Conservation (phyloP, 2,329 filamentous ascomycete genomes). For the Aspergillus arachidicola region DNA sequence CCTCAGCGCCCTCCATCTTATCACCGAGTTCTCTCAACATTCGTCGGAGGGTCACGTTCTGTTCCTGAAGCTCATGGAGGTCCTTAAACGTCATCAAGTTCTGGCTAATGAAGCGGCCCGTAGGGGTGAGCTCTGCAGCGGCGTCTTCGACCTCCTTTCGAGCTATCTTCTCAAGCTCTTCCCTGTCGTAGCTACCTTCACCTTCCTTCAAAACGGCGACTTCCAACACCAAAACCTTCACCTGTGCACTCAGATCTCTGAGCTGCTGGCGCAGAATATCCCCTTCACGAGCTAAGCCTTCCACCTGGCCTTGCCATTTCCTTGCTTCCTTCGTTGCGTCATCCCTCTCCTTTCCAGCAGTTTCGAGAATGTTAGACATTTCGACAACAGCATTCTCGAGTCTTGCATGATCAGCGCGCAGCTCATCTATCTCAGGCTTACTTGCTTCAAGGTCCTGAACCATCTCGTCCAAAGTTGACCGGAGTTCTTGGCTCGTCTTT, state of each 20-base stretch:
- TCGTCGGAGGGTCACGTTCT: constrained; percentile 82
- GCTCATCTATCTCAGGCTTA: constrained; percentile 83
- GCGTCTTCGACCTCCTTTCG: constrained; percentile 74
- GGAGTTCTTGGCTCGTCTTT: constrained; percentile 72
- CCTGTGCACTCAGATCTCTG: constrained; percentile 84
- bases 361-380: constrained; percentile 81
- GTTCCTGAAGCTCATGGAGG: constrained; percentile 78
- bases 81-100: constrained; percentile 89
- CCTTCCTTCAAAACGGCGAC: constrained; percentile 75
- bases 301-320: constrained; percentile 74
- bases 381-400: constrained; percentile 80
- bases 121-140: constrained; percentile 76
- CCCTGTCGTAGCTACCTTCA: constrained; percentile 73
- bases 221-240: constrained; percentile 88
- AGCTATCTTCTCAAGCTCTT: constrained; percentile 76
- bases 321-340: constrained; percentile 74
- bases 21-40: constrained; percentile 84
- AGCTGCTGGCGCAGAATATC: constrained; percentile 83
- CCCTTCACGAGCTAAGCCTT: constrained; percentile 64
- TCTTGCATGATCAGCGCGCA: constrained; percentile 77
- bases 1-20: constrained; percentile 89
- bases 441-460: constrained; percentile 81
- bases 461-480: constrained; percentile 80
- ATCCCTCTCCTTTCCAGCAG: constrained; percentile 79
- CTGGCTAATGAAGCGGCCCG: constrained; percentile 84